Conservation (phyloP, 108 stramenopile genomes). For the Nannochloropsis granulata region DNA sequence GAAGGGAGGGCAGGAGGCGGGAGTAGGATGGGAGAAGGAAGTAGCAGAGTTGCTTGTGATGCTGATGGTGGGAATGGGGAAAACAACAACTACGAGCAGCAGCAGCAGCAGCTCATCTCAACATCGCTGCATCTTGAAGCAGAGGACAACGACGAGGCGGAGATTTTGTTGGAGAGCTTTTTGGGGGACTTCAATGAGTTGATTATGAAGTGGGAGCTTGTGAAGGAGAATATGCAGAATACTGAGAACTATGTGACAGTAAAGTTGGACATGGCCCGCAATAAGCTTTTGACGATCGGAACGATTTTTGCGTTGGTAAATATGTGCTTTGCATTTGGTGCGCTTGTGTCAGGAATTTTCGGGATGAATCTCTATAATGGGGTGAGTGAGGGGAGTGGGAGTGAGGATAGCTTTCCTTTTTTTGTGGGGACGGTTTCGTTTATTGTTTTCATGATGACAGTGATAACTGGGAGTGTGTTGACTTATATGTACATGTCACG, state of each 20-base stretch:
- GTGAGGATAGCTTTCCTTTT: neutral
- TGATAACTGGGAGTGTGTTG: neutral
- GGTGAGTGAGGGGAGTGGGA: neutral
- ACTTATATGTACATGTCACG: neutral
- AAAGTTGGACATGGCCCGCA: constrained; percentile 33
- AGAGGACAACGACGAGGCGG: neutral
- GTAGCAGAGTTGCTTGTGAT: too few species aligned
- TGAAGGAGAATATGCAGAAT: neutral
- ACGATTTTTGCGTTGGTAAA: constrained; percentile 16
- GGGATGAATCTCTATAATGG: neutral
- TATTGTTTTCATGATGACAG: neutral
- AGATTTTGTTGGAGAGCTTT: neutral
- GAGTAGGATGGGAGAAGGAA: neutral
- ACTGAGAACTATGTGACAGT: constrained; percentile 23
- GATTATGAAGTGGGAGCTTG: neutral
- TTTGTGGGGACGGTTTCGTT: neutral
- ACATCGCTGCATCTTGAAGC: neutral
- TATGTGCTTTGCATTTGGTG: constrained; percentile 15
- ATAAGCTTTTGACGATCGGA: constrained; percentile 19
- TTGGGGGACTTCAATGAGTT: neutral
- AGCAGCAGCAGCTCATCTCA: neutral
- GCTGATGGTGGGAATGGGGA: neutral
- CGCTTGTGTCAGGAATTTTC: constrained; percentile 17
- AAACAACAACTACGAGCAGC: neutral
- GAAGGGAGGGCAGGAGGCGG: neutral